Evolutionary conservation across 2,329 filamentous ascomycete genomes (phyloP).

Genomic region (Fusarium sp.): DNA sequence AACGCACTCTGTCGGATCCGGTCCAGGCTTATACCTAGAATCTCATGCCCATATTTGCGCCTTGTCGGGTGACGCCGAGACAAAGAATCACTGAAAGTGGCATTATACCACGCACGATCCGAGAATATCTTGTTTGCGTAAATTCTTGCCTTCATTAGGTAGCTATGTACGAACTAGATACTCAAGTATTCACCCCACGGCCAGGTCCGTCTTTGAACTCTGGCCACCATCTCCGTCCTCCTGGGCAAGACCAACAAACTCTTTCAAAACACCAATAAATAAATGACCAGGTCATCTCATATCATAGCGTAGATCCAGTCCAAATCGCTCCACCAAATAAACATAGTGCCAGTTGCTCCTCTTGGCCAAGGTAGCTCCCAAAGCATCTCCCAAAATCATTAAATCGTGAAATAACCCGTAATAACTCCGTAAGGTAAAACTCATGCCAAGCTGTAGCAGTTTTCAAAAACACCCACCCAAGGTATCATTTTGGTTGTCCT

Average conservation of each 20-base stretch:
- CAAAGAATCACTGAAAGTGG: neutral
- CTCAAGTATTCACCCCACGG: conserved; percentile 10
- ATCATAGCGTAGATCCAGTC: conserved; percentile 13
- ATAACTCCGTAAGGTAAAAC: conserved; percentile 28
- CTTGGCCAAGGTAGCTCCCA: neutral
- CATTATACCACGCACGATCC: neutral
- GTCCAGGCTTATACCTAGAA: conserved; percentile 5
- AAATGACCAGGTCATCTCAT: conserved; percentile 9
- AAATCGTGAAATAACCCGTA: conserved; percentile 8
- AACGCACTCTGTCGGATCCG: conserved; percentile 18
- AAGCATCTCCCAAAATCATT: conserved; percentile 21
- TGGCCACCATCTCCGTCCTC: conserved; percentile 10
- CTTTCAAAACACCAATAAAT: conserved; percentile 8
- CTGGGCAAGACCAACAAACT: conserved; percentile 2
- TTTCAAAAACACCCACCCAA: conserved; percentile 28
- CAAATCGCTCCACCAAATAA: conserved; percentile 22
- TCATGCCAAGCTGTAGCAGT: conserved; percentile 13
- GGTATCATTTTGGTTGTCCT: conserved; percentile 36
- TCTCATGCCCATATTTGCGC: neutral
- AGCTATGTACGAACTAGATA: conserved; percentile 15
- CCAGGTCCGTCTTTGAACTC: conserved; percentile 17
- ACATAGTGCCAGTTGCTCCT: conserved; percentile 23
- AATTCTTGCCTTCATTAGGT: conserved; percentile 3
- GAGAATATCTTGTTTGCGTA: neutral
- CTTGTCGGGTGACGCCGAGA: conserved; percentile 2